Evolutionary conservation across 192 early-diverging fungal genomes (phyloP).

Genomic region (Piromyces sp.): DNA sequence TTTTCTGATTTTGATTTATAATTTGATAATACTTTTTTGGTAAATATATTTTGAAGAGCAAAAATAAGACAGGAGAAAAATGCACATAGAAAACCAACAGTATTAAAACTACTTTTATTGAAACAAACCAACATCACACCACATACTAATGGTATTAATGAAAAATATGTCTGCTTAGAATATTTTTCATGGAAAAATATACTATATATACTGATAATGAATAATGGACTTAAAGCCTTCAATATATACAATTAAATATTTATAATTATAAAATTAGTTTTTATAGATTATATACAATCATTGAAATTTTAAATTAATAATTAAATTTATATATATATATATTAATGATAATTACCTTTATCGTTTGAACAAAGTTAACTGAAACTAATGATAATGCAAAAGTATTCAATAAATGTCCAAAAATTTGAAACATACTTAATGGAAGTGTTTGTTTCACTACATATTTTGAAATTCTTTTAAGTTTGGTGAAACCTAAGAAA

Average conservation of each 20-base stretch:
- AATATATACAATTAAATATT: neutral
- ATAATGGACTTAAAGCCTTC: conserved; percentile 64
- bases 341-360: conserved; percentile 69
- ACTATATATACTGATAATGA: conserved; percentile 64
- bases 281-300: too few relatives aligned
- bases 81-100: conserved; percentile 57
- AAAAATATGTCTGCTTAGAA: conserved; percentile 49
- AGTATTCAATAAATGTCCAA: conserved; percentile 64
- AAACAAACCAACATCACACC: conserved; percentile 81
- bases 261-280: too few relatives aligned
- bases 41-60: conserved; percentile 74
- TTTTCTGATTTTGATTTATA: conserved; percentile 25
- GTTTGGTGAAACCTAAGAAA: neutral
- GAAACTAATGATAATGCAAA: conserved; percentile 61
- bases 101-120: conserved; percentile 44
- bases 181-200: conserved; percentile 50
- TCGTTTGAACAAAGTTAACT: conserved; percentile 71
- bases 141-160: conserved; percentile 60
- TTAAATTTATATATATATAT: too few relatives aligned
- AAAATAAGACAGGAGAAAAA: conserved; percentile 60
- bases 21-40: conserved; percentile 47
- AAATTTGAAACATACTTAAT: conserved; percentile 60
- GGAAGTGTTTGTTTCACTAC: conserved; percentile 26
- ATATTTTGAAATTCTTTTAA: neutral
- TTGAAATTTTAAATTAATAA: too few relatives aligned